phyloP scores from a whole-genome alignment of 202 grass and related monocot genomes.

The Alloteropsis angusta region DNA sequence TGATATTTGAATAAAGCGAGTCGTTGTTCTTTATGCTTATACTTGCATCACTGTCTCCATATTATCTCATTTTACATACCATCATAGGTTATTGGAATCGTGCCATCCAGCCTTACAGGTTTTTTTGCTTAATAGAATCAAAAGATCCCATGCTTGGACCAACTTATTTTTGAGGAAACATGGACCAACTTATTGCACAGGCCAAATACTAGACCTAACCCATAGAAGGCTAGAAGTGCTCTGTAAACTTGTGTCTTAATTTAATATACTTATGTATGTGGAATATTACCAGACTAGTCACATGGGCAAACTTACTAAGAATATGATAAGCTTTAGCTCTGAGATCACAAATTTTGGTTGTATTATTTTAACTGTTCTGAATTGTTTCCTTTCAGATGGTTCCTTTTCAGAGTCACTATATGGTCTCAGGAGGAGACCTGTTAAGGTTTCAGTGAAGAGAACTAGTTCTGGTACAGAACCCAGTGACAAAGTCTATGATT shows the following conservation, averaged over 20 bases:
- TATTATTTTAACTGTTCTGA: neutral
- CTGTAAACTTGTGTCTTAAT: neutral
- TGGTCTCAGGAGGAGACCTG: conserved; percentile 76
- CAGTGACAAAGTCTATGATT: conserved; percentile 46
- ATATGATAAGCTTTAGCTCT: conserved; percentile 3
- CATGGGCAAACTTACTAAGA: neutral
- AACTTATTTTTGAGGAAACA: no score
- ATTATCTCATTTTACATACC: neutral
- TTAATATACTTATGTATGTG: neutral
- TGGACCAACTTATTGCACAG: neutral
- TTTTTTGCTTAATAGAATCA: conserved; percentile 9
- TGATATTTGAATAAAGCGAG: neutral
- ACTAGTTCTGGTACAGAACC: conserved; percentile 38
- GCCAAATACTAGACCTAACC: neutral
- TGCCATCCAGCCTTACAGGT: neutral
- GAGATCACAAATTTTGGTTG: neutral
- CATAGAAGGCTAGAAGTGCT: neutral
- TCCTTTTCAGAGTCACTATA: conserved; percentile 97
- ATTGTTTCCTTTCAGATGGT: conserved; percentile 66
- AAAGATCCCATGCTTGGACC: neutral
- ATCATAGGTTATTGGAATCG: neutral
- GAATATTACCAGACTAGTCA: neutral
- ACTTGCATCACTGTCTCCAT: neutral
- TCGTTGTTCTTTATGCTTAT: neutral
- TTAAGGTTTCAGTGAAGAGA: conserved; percentile 50